These are phyloP conservation scores for Chloris gayana DNA, from an alignment of 176 grass and related monocot genomes.

Conservation along the genomic window DNA sequence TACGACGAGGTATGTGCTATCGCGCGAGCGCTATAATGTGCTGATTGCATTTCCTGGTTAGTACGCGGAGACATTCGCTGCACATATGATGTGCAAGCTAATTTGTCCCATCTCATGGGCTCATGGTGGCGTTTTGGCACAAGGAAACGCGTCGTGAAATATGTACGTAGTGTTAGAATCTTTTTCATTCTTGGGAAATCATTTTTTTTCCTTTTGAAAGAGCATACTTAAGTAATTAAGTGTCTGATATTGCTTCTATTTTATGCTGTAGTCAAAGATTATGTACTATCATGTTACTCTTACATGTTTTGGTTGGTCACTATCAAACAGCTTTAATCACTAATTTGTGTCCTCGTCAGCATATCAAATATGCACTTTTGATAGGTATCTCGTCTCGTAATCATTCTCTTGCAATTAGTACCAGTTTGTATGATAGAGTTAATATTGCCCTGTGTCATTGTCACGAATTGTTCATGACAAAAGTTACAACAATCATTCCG, in stretches of 20 bases:
- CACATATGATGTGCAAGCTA: conserved; percentile 6
- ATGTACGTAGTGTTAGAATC: neutral
- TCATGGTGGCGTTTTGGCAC: neutral
- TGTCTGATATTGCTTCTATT: neutral
- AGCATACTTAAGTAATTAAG: neutral
- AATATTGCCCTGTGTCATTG: neutral
- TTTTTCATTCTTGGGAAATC: neutral
- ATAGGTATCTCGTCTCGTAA: conserved; percentile 15
- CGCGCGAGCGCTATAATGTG: neutral
- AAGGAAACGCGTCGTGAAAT: neutral
- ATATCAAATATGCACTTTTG: neutral
- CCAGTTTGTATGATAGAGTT: conserved; percentile 2
- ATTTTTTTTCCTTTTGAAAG: no score
- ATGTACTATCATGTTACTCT: neutral
- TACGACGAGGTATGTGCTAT: conserved; percentile 60
- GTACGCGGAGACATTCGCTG: conserved; percentile 30
- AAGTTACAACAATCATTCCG: neutral
- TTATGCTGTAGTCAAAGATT: neutral
- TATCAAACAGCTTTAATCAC: neutral
- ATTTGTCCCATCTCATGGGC: neutral
- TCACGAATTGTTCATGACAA: neutral
- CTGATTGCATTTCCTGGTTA: conserved; percentile 14
- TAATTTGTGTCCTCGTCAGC: neutral
- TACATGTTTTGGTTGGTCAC: neutral
- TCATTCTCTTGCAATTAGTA: conserved; percentile 1